Base-by-base conservation (phyloP, 345 rosid species). In the Brassica incana region DNA sequence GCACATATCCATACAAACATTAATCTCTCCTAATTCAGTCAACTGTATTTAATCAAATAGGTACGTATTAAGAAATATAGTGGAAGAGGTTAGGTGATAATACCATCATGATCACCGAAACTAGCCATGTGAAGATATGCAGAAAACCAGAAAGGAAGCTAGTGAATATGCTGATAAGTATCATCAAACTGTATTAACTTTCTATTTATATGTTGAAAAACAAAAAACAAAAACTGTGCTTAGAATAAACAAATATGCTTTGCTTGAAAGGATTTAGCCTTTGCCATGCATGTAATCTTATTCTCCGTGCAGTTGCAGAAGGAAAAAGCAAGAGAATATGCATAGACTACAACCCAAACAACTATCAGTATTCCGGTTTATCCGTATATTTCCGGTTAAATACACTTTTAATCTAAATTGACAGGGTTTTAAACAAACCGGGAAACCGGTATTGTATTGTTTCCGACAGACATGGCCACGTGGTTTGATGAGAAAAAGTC, bases 21-120 rank as follows among this genome's bases (percentile, higher is more conserved):
- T 23, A 23, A 23, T 23, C 25, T 23, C 25, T 23, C 25, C 25
- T 23, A 23, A 23, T 23, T 23, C 25, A 23, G 25, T 23, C 25
- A 23, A 23, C 25, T 23, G 25, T 4, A 16, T 25, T 14, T 16
- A 14, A 18, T 58, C 14, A 40, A 12, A 69, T 5, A 76, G 23
- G 45, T 15, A 60, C 11, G 50, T 27, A 48, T 23, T 36, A 38
- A 25, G 25, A 27, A 4, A 3, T 6, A 27, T 15, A 60, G 72
- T 3, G 67, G 38, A 20, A 38, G 8, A 54, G 67, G 25, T 23
- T 23, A 63, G 25, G 65, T 52, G 58, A 52, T 18, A 75, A 63
- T 80, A 80, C 80, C 83, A 71, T 75, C 80, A 71, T 80, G 69
- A 71, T 65, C 83, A 43, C 80, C 72, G 8, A 66, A 43, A 76